Conservation (phyloP, 129 eudicot genomes). For the Flaveria trinervia region DNA sequence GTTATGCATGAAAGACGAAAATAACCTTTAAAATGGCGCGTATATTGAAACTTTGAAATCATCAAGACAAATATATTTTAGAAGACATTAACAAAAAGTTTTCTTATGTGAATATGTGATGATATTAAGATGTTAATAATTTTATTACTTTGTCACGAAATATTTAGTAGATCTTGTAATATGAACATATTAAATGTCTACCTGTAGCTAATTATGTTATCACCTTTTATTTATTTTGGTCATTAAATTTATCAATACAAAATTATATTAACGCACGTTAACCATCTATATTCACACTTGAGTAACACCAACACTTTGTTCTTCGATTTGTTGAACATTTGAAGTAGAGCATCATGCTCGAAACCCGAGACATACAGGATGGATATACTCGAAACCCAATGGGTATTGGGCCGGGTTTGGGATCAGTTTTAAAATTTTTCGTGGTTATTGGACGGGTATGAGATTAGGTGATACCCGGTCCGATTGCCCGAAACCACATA, state of each 20-base stretch:
- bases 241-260: not conserved
- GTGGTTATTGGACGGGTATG: too few species aligned
- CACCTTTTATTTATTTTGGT: too few species aligned
- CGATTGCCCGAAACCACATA: too few species aligned
- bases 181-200: slow-evolving; percentile 4
- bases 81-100: not conserved
- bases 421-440: too few species aligned
- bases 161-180: not conserved
- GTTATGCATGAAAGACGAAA: slow-evolving; percentile 21
- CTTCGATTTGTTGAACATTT: not conserved
- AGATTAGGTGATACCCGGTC: too few species aligned
- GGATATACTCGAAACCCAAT: too few species aligned
- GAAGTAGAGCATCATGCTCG: not conserved
- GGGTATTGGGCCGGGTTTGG: too few species aligned
- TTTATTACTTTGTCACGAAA: not conserved
- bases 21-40: slow-evolving; percentile 17
- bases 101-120: not conserved
- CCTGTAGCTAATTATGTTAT: not conserved
- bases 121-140: not conserved
- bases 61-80: not conserved
- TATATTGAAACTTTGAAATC: not conserved
- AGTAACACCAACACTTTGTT: not conserved
- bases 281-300: not conserved
- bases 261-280: not conserved
- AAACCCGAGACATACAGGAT: too few species aligned